Evolutionary conservation across 805 yeast species (phyloP).

Genomic region (Nakazawaea pomicola): DNA sequence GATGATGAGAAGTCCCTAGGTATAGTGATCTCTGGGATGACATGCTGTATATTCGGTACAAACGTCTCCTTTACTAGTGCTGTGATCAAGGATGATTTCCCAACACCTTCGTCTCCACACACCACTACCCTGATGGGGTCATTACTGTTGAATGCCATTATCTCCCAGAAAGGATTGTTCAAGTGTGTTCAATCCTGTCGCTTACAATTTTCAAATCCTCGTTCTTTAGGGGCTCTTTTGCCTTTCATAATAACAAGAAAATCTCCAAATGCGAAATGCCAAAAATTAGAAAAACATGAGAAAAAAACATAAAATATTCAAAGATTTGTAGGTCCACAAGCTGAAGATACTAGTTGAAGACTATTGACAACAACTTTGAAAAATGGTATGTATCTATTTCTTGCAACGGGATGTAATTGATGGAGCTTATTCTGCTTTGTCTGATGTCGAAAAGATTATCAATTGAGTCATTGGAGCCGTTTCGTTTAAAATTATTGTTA

Average conservation of each 20-base stretch:
- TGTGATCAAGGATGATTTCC: conserved; percentile 75
- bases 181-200: too few relatives aligned
- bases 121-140: conserved; percentile 75
- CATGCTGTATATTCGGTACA: conserved; percentile 70
- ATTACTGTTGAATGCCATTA: conserved; percentile 16
- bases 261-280: background rate
- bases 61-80: conserved; percentile 78
- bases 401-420: too few relatives aligned
- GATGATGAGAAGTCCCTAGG: conserved; percentile 66
- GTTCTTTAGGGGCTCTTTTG: too few relatives aligned
- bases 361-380: too few relatives aligned
- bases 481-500: background rate
- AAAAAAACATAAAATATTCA: background rate
- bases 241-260: background rate
- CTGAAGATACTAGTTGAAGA: background rate
- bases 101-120: conserved; percentile 93
- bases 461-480: background rate
- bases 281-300: background rate
- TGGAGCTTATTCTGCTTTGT: too few relatives aligned
- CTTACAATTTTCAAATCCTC: too few relatives aligned
- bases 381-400: background rate
- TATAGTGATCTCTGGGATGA: conserved; percentile 78
- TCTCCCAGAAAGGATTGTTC: too few relatives aligned
- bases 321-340: background rate
- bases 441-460: background rate